Base-by-base conservation (phyloP, 768 basidiomycete species). In the Pleurotus tuoliensis region DNA sequence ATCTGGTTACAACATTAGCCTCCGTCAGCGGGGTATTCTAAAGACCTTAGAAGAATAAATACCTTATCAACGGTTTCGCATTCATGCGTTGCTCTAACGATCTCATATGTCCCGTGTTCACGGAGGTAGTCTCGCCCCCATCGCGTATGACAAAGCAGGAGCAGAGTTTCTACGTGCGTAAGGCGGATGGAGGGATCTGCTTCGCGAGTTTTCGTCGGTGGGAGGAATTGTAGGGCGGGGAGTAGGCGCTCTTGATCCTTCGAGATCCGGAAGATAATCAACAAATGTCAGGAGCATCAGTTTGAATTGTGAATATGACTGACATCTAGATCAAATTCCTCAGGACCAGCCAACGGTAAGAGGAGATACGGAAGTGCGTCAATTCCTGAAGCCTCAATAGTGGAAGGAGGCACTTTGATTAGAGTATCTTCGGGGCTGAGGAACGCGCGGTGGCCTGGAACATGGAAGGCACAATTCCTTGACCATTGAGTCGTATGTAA, bases 311-410 rank as follows among this genome's bases (percentile, higher is more conserved):
- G 20, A 55, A 9, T 11, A 34, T 44, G 7, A 8, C 76, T 53
- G 62, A 92, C 92, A 59, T 98, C 95, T 1, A 96, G 77, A 56
- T 97, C 94, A 58, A 92, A 87, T 70, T 98, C 97, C 70, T 98
- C 97, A 1, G 94, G 89, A 5, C 96, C 95, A 41, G 96, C 94
- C 2, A 99, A 76, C 0, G 97, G 96, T 0, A 95, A 81, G 3
- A 99, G 78, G 9, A 99, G 77, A 65, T 86, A 90, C 0, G 92
- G 88, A 8, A 98, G 77, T 2, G 88, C 82, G 69, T 94, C 88
- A 37, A 98, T 84, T 4, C 94, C 94, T 2, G 90, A 83, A 3
- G 87, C 84, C 3, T 69, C 69, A 12, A 65, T 63, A n/a, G 71
- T 73, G 15, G 86, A 85, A 1, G 88, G 83, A 3, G 82, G 79